These are phyloP conservation scores for Fusarium succisae DNA, from an alignment of 2,329 filamentous ascomycete genomes.

Conservation along the genomic window DNA sequence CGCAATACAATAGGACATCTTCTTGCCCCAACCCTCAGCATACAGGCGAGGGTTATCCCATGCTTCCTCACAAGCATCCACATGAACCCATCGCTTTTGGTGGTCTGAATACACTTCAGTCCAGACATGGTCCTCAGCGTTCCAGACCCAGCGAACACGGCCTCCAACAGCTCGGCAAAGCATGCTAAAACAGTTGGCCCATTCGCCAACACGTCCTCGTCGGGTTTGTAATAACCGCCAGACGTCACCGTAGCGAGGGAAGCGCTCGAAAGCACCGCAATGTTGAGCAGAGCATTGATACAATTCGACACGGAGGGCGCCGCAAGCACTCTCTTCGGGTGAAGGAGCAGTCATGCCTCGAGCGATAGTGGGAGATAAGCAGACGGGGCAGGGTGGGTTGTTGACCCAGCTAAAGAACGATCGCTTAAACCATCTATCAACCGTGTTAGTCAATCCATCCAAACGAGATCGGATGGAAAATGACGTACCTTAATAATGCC, in stretches of 20 bases:
- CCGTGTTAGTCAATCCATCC: constrained; percentile 25
- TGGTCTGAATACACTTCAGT: constrained; percentile 97
- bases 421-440: constrained; percentile 82
- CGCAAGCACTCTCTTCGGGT: constrained; percentile 88
- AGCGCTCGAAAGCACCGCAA: constrained; percentile 85
- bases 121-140: constrained; percentile 97
- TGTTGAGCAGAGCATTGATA: constrained; percentile 83
- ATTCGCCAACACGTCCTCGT: constrained; percentile 89
- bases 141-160: constrained; percentile 97
- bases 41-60: constrained; percentile 96
- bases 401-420: constrained; percentile 98
- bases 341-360: constrained; percentile 86
- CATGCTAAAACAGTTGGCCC: constrained; percentile 99
- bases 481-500: constrained; percentile 79
- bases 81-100: constrained; percentile 94
- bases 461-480: not conserved
- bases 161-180: constrained; percentile 91
- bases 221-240: constrained; percentile 90
- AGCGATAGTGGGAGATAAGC: constrained; percentile 82
- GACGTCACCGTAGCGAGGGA: constrained; percentile 93
- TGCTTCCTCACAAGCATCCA: constrained; percentile 91
- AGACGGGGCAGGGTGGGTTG: constrained; percentile 87
- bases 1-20: constrained; percentile 95
- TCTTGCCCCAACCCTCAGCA: constrained; percentile 94
- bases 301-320: constrained; percentile 86